Conservation (phyloP, 768 basidiomycete species). For the Cystobasidium ongulense region DNA sequence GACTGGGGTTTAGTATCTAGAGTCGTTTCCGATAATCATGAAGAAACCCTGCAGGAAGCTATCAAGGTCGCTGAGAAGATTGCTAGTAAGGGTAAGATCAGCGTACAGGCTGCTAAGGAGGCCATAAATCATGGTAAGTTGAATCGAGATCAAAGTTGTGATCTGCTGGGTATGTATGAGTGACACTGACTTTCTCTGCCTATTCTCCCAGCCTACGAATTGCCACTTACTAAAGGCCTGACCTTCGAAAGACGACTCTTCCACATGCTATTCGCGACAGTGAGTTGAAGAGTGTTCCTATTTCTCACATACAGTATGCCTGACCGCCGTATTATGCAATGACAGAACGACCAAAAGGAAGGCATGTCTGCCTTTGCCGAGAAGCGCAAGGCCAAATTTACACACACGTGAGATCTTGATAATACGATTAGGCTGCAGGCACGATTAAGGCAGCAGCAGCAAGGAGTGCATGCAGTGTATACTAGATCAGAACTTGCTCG, state of each 20-base stretch:
- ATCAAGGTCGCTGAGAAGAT: slow-evolving; percentile 69
- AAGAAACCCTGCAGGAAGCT: slow-evolving; percentile 76
- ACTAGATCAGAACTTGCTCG: no score
- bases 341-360: slow-evolving; percentile 41
- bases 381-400: slow-evolving; percentile 81
- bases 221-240: slow-evolving; percentile 71
- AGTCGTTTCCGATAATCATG: slow-evolving; percentile 67
- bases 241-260: slow-evolving; percentile 80
- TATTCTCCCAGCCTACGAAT: slow-evolving; percentile 61
- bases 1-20: slow-evolving; percentile 78
- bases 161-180: neutral
- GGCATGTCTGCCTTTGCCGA: slow-evolving; percentile 93
- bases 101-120: slow-evolving; percentile 81
- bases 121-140: slow-evolving; percentile 76
- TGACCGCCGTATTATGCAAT: neutral
- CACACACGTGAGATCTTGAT: slow-evolving; percentile 48
- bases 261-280: slow-evolving; percentile 83
- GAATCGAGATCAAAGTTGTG: neutral
- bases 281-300: neutral
- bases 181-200: neutral
- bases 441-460: no score
- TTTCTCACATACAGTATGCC: slow-evolving; percentile 14
- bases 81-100: slow-evolving; percentile 70
- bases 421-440: no score
- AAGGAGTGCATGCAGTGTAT: no score